These are phyloP conservation scores for Coffea canephora DNA, from an alignment of 257 asterid genomes.

Conservation along the genomic window DNA sequence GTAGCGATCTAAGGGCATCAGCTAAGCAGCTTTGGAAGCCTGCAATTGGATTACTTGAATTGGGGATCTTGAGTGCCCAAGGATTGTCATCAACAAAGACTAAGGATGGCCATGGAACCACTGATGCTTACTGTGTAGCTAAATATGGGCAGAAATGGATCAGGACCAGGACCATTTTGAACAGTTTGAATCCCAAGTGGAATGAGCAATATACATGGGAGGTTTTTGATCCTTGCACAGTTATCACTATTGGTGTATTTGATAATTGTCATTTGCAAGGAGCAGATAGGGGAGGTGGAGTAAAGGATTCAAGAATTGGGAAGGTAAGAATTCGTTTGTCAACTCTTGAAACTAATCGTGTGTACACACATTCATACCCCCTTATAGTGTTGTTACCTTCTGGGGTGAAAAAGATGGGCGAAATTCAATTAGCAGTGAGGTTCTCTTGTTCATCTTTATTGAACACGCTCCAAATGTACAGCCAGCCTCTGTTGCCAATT, in stretches of 20 bases:
- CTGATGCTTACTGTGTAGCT: conserved; percentile 92
- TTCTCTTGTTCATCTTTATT: conserved; percentile 62
- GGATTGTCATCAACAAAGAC: conserved; percentile 68
- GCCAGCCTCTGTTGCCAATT: conserved; percentile 59
- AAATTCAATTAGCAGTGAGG: conserved; percentile 76
- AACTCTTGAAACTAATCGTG: conserved; percentile 65
- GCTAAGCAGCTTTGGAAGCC: conserved; percentile 87
- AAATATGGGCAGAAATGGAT: conserved; percentile 97
- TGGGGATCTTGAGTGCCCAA: conserved; percentile 79
- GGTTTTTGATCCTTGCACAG: conserved; percentile 86
- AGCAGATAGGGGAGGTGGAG: conserved; percentile 34
- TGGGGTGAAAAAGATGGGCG: conserved; percentile 85
- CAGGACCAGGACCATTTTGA: conserved; percentile 66
- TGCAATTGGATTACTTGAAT: conserved; percentile 72
- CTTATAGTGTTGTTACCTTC: conserved; percentile 58
- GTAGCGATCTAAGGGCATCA: conserved; percentile 76
- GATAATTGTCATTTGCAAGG: conserved; percentile 75
- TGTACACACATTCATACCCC: conserved; percentile 79
- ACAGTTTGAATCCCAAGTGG: conserved; percentile 71
- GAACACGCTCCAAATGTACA: conserved; percentile 52
- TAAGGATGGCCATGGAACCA: conserved; percentile 50
- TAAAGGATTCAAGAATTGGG: conserved; percentile 65
- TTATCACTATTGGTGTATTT: conserved; percentile 67
- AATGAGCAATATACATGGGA: conserved; percentile 96
- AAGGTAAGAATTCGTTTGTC: conserved; percentile 77